A percentile compares a stretch with the other conserved stretches of the same genome.
phyloP scores from a whole-genome alignment of 495 filamentous ascomycete species.

The Stereocaulon alpinum region DNA sequence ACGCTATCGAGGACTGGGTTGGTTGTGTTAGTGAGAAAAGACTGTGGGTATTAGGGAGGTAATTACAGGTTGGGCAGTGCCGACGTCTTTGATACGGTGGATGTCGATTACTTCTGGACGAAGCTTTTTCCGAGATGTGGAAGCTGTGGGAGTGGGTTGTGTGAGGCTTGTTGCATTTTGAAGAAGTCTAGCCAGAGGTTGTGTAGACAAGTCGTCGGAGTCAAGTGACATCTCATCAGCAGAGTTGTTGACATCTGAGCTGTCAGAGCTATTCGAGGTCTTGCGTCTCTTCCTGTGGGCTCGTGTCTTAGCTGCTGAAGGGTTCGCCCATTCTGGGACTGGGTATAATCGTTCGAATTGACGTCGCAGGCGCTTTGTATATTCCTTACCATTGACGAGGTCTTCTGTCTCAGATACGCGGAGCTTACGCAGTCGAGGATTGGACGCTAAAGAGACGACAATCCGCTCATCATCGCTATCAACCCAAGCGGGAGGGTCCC shows the following conservation, averaged over 20 bases:
- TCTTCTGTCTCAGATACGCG: constrained; percentile 73
- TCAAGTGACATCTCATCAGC: constrained; percentile 46
- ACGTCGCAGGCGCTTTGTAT: constrained; percentile 62
- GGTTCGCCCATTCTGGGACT: constrained; percentile 64
- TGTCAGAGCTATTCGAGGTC: constrained; percentile 33
- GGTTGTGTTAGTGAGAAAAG: constrained; percentile 29
- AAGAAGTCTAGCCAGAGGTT: constrained; percentile 72
- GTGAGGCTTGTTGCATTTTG: constrained; percentile 52
- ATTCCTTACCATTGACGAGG: constrained; percentile 74
- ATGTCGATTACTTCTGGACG: constrained; percentile 84
- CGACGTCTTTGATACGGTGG: constrained; percentile 56
- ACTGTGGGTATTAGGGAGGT: constrained; percentile 12
- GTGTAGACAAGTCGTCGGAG: constrained; percentile 50
- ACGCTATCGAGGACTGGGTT: constrained; percentile 62
- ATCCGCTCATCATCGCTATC: constrained; percentile 93
- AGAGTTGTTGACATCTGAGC: constrained; percentile 44
- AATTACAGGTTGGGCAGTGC: constrained; percentile 46
- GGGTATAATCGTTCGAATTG: constrained; percentile 78
- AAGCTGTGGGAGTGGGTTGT: constrained; percentile 32
- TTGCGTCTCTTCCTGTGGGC: constrained; percentile 43
- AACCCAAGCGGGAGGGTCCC: constrained; percentile 60
- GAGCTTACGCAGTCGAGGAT: constrained; percentile 67
- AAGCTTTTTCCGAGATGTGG: constrained; percentile 46
- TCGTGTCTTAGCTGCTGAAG: constrained; percentile 26
- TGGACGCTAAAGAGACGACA: constrained; percentile 66